Percentiles rank a stretch among this genome's conserved stretches.
phyloP scores from a whole-genome alignment of 345 rosid species.

The Gossypium herbaceum region DNA sequence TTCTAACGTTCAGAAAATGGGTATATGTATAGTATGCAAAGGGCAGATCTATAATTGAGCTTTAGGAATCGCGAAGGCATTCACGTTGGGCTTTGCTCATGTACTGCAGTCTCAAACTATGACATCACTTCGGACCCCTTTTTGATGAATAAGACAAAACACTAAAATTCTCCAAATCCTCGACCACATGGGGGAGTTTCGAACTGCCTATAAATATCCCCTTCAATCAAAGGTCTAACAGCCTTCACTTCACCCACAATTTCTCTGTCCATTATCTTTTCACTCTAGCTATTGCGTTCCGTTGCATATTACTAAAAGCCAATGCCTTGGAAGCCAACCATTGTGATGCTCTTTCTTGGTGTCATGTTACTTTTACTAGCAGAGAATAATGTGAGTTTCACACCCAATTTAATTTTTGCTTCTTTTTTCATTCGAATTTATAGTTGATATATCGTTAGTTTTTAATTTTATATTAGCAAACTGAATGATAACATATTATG shows the following conservation, averaged over 20 bases:
- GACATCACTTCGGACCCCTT: background rate
- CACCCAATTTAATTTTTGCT: background rate
- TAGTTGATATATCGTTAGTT: too few species aligned
- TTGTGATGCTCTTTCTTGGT: background rate
- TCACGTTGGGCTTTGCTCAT: too few species aligned
- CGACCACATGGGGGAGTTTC: background rate
- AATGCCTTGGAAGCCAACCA: background rate
- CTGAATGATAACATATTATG: too few species aligned
- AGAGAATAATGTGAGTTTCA: slow-evolving; percentile 11
- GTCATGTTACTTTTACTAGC: background rate
- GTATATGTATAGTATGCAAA: too few species aligned
- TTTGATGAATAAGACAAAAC: slow-evolving; percentile 3
- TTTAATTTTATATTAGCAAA: too few species aligned
- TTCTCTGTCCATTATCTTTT: background rate
- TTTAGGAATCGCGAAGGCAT: too few species aligned
- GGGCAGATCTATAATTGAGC: too few species aligned
- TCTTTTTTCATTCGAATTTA: background rate
- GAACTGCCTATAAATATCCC: slow-evolving; percentile 6
- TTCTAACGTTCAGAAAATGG: too few species aligned
- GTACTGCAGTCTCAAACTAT: background rate
- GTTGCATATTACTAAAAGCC: background rate
- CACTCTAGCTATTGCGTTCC: background rate
- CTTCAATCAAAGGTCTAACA: background rate
- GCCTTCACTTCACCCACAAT: background rate
- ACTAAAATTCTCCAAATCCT: slow-evolving; percentile 1